These are phyloP conservation scores for Chalciporus sphaerocephalus DNA, from an alignment of 768 basidiomycete species.

Conservation along the genomic window DNA sequence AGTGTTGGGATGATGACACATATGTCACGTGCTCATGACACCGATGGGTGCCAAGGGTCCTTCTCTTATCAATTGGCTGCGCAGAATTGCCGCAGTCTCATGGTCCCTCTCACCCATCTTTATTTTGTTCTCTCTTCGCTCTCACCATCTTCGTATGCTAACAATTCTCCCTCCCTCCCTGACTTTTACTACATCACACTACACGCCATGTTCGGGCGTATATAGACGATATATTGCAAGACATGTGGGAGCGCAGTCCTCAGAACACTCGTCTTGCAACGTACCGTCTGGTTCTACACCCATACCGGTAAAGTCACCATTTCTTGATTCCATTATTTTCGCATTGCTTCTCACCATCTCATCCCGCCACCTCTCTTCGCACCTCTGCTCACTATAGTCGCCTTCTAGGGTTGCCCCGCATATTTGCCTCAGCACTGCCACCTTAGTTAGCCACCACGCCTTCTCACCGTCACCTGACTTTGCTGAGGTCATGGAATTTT, in stretches of 20 bases:
- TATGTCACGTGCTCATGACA: slow-evolving; percentile 12
- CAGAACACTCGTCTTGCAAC: slow-evolving; percentile 35
- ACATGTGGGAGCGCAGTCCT: slow-evolving; percentile 47
- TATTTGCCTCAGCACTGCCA: not conserved
- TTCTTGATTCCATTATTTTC: not conserved
- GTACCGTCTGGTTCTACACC: slow-evolving; percentile 7
- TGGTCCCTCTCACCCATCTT: not conserved
- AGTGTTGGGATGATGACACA: not conserved
- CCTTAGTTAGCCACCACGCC: not conserved
- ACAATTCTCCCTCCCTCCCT: not conserved
- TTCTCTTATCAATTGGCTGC: slow-evolving; percentile 27
- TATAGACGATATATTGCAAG: slow-evolving; percentile 13
- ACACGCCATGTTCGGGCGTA: not conserved
- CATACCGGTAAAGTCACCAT: not conserved
- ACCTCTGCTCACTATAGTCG: not conserved
- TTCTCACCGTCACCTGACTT: slow-evolving; percentile 10
- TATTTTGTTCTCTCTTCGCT: not conserved
- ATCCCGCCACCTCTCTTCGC: not conserved
- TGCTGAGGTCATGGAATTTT: not conserved
- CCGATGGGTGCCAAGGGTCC: slow-evolving; percentile 11
- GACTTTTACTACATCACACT: not conserved
- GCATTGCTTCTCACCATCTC: not conserved
- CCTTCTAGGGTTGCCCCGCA: too few species aligned
- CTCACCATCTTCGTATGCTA: not conserved
- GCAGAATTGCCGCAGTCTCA: slow-evolving; percentile 40